Base-by-base conservation (phyloP, 2,329 filamentous ascomycete species). In the Biscogniauxia marginata region DNA sequence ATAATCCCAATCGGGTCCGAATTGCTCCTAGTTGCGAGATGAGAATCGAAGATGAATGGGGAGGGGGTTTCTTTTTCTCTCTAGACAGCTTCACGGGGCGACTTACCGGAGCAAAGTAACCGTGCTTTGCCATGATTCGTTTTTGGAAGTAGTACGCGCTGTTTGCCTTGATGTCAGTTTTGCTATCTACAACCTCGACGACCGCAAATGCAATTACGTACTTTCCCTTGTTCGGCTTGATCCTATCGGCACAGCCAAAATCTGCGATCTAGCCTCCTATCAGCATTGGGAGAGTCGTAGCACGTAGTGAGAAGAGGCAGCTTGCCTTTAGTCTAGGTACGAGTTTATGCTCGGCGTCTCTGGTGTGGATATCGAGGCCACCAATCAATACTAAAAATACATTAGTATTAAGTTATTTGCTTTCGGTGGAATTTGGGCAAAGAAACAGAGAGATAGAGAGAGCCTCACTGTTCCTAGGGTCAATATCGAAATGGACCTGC, bases 401-500 rank as follows among this genome's bases (percentile, higher is more conserved):
- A 21, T 59, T 24, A 59, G 21, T 24, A 18, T 34, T 18, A 0
- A 25, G 49, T 4, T 55, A n/a, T 7, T 39, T n/a, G n/a, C n/a
- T n/a, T n/a, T n/a, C n/a, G n/a, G n/a, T n/a, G n/a, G n/a, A n/a
- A n/a, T n/a, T n/a, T n/a, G n/a, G n/a, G n/a, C n/a, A n/a, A n/a
- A n/a, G n/a, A n/a, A n/a, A n/a, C n/a, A n/a, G n/a, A n/a, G 8
- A 21, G 30, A 39, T 47, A 11, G 16, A 18, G 11, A 2, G 23
- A 22, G 9, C 34, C 63, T 55, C 47, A 63, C 61, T 59, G 11
- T 66, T 68, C 11, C 22, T 52, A 2, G 60, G 60, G 24, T 66
- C 63, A 19, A 68, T 64, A 21, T 68, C 62, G 52, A 65, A 65
- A 52, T 67, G 65, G 8, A 63, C 60, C 7, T 60, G 25, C 16